Evolutionary conservation across 2,329 filamentous ascomycete genomes (phyloP).

Genomic region (Sphaerulina vaccinii): DNA sequence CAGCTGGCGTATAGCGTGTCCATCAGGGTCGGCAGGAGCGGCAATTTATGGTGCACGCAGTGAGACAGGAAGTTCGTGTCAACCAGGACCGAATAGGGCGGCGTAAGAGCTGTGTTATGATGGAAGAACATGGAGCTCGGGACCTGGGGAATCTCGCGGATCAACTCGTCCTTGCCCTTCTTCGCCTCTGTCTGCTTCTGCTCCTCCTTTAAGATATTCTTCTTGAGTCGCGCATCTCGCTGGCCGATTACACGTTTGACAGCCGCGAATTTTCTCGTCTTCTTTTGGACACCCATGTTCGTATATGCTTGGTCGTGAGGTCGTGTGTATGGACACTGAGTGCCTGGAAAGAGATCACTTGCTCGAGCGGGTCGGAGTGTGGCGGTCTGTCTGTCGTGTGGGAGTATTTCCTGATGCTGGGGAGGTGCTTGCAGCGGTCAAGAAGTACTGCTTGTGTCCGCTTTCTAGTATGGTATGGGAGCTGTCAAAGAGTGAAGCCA

Average conservation of each 20-base stretch:
- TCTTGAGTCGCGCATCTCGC: conserved; percentile 76
- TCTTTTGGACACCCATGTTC: conserved; percentile 82
- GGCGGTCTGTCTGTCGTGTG: no score
- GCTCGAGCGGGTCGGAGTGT: no score
- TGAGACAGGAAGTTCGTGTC: conserved; percentile 91
- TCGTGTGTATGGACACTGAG: background rate
- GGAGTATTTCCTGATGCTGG: no score
- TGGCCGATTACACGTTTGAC: conserved; percentile 82
- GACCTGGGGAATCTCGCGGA: conserved; percentile 62
- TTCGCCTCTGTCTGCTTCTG: conserved; percentile 57
- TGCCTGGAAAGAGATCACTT: no score
- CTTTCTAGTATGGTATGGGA: no score
- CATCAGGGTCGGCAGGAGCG: conserved; percentile 77
- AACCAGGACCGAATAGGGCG: conserved; percentile 76
- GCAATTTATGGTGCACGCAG: conserved; percentile 86
- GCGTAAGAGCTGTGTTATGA: conserved; percentile 81
- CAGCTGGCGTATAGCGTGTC: conserved; percentile 91
- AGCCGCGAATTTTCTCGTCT: conserved; percentile 84
- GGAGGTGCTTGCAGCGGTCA: no score
- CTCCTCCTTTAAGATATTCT: conserved; percentile 70
- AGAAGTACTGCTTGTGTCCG: no score
- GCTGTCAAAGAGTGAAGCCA: no score
- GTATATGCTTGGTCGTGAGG: background rate
- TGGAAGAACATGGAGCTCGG: conserved; percentile 73
- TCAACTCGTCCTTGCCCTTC: conserved; percentile 57